Conservation (phyloP, 2,329 filamentous ascomycete genomes). For the Aphanocladium album region DNA sequence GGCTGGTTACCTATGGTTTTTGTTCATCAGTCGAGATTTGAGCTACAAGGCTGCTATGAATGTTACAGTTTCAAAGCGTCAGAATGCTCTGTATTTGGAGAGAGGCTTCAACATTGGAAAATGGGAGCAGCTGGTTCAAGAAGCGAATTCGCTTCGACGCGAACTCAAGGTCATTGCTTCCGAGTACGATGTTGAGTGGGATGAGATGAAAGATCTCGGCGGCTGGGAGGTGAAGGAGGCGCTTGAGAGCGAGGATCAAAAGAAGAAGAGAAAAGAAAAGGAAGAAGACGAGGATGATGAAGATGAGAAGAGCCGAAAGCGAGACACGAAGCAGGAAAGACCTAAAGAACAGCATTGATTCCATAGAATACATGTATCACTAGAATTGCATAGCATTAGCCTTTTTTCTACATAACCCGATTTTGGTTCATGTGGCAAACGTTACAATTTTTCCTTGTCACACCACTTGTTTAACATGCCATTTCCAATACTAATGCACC, state of each 20-base stretch:
- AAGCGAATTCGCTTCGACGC: conserved; percentile 68
- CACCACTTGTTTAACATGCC: not conserved
- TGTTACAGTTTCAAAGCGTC: conserved; percentile 74
- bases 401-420: not conserved
- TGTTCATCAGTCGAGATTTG: conserved; percentile 87
- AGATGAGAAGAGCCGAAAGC: conserved; percentile 30
- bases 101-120: conserved; percentile 69
- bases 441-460: not conserved
- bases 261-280: conserved; percentile 29
- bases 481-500: not conserved
- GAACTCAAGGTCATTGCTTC: conserved; percentile 78
- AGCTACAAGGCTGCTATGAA: conserved; percentile 84
- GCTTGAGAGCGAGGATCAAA: conserved; percentile 47
- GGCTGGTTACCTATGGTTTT: conserved; percentile 87
- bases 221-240: conserved; percentile 59
- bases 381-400: conserved; percentile 2
- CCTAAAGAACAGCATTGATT: conserved; percentile 9
- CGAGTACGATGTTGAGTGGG: conserved; percentile 89
- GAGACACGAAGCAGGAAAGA: conserved; percentile 23
- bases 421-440: not conserved
- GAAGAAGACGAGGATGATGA: conserved; percentile 36
- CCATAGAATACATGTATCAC: not conserved
- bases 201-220: conserved; percentile 69
- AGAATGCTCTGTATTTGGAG: conserved; percentile 68
- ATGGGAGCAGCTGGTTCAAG: conserved; percentile 76